phyloP scores from a whole-genome alignment of 2,329 filamentous ascomycete genomes.

The Scedosporium apiospermum region DNA sequence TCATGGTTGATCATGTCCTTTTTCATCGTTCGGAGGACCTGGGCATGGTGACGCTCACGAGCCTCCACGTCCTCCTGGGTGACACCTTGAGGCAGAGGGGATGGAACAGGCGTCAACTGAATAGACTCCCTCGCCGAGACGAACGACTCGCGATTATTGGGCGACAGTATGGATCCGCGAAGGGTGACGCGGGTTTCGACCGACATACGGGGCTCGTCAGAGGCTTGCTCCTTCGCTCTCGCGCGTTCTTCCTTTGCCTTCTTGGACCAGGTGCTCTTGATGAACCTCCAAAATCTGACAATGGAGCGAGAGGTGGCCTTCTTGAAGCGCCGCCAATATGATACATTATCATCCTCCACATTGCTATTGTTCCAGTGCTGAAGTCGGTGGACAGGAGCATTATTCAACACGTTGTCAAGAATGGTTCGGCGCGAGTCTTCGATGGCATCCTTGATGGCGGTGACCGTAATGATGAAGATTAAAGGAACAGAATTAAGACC shows the following conservation, averaged over 20 bases:
- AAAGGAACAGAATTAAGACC: conserved; percentile 83
- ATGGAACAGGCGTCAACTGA: conserved; percentile 91
- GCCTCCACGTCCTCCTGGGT: conserved; percentile 27
- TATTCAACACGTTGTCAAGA: conserved; percentile 90
- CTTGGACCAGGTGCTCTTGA: conserved; percentile 39
- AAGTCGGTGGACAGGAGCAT: conserved; percentile 85
- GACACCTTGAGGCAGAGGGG: conserved; percentile 51
- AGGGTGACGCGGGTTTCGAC: conserved; percentile 25
- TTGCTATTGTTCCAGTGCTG: conserved; percentile 91
- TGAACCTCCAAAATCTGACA: conserved; percentile 40
- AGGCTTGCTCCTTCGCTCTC: conserved; percentile 30
- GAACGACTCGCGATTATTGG: conserved; percentile 46
- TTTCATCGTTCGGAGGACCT: conserved; percentile 35
- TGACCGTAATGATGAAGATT: conserved; percentile 84
- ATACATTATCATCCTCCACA: conserved; percentile 76
- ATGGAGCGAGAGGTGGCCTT: conserved; percentile 66
- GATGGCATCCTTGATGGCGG: conserved; percentile 86
- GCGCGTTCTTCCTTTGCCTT: conserved; percentile 38
- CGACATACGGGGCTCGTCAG: conserved; percentile 54
- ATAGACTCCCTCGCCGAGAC: conserved; percentile 60
- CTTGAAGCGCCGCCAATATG: conserved; percentile 79
- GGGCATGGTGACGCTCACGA: conserved; percentile 17
- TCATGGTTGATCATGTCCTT: conserved; percentile 63
- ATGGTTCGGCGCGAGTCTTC: conserved; percentile 91
- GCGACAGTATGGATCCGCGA: conserved; percentile 29